These are phyloP conservation scores for Candida golubevii DNA, from an alignment of 805 yeast genomes.

Conservation along the genomic window DNA sequence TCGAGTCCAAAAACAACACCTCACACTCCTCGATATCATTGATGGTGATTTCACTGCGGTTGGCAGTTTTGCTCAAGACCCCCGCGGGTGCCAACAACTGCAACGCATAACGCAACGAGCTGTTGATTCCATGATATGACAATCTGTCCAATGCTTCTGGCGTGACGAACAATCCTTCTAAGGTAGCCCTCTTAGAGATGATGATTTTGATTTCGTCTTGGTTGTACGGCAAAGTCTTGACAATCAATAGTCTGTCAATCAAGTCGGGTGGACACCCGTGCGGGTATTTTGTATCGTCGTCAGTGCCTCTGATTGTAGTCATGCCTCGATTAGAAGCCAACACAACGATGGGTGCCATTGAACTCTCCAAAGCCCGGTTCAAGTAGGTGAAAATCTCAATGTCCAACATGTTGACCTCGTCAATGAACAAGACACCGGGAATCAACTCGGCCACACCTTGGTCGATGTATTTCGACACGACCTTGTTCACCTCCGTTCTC, in stretches of 20 bases:
- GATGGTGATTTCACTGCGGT: constrained; percentile 62
- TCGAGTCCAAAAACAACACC: constrained; percentile 77
- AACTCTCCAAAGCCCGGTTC: constrained; percentile 87
- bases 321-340: constrained; percentile 95
- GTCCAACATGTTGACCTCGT: constrained; percentile 97
- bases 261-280: constrained; percentile 97
- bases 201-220: constrained; percentile 79
- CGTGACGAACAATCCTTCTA: constrained; percentile 66
- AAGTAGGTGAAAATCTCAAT: constrained; percentile 94
- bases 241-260: constrained; percentile 85
- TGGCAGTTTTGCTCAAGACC: constrained; percentile 68
- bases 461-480: constrained; percentile 91
- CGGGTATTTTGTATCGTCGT: constrained; percentile 75
- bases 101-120: constrained; percentile 86
- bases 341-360: constrained; percentile 91
- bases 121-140: constrained; percentile 67
- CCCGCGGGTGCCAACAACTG: constrained; percentile 91
- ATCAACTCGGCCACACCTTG: constrained; percentile 97
- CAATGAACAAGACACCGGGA: constrained; percentile 97
- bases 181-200: constrained; percentile 72
- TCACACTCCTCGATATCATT: constrained; percentile 83
- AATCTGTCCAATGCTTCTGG: constrained; percentile 70
- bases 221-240: constrained; percentile 85
- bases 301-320: constrained; percentile 87
- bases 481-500: constrained; percentile 90